Base-by-base conservation (phyloP, 2,329 filamentous ascomycete species). In the Diaporthe australafricana region DNA sequence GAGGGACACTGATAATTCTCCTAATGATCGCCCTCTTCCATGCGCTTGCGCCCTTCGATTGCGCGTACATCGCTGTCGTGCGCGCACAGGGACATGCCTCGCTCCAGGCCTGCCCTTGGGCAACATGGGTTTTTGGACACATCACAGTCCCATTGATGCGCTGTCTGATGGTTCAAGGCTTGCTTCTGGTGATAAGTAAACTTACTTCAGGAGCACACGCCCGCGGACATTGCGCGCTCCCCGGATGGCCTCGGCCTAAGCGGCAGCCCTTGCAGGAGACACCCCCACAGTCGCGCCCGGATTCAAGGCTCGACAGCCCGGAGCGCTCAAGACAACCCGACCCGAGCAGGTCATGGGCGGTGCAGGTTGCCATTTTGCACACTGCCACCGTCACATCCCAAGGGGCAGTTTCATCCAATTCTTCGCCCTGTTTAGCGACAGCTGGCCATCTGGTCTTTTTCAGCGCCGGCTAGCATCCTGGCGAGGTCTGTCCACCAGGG, bases 341-440 rank as follows among this genome's bases (percentile, higher is more conserved):
- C 42, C 57, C 57, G 57, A 63, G 42, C 48, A 27, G 40, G 52
- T 11, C 52, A 42, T 40, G 42, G 60, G 60, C 60, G 42, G 60
- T 63, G 60, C 60, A 48, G 42, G 60, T 20, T 30, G 35, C 55
- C 27, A 32, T 17, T 11, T 63, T 48, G 42, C 42, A 48, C 60
- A 63, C 42, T 63, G 60, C 60, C 60, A 63, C 60, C 42, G 60
- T 63, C 60, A 40, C 42, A 63, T 63, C 27, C 40, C 57, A 63
- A 47, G 57, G 57, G 57, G n/a, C 60, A 63, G 42, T 63, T 63
- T 48, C 42, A 63, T 30, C 42, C 42, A 63, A 25, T 25, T 48
- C 42, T 17, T 63, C 60, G 60, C 42, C 60, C 60, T 63, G 42
- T 48, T 25, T 38, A 35, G 60, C 60, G 57, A 47, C 42, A 32